Evolutionary conservation across 2,329 filamentous ascomycete genomes (phyloP), one percentile per base, ranked within the genome.

Genomic region (Penicillium sclerotiorum): DNA sequence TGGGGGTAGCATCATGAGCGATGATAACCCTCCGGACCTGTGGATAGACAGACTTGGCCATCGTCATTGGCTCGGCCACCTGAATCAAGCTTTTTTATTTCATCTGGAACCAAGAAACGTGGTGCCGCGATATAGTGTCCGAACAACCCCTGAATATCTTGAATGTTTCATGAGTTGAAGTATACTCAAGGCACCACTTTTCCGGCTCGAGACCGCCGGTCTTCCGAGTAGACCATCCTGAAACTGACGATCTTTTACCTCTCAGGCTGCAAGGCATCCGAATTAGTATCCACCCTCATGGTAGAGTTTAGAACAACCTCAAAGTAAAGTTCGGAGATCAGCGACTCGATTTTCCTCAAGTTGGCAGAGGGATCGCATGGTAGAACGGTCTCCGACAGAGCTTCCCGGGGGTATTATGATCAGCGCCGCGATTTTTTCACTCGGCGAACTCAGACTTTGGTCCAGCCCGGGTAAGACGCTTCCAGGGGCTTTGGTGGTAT

Each of bases 21-120:
- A 49, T 17, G 27, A n/a, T n/a, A 27, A 32, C 8, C n/a, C 30
- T 18, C 30, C 25, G 43, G 48, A 35, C 36, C 23, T 50, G 13
- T 52, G 39, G 17, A 55, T 23, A 27, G 33, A 45, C 35, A 32
- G 21, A 15, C 37, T 52, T 54, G 41, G 45, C 49, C 18, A 22
- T 32, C 47, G 37, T 54, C 47, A 54, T 49, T 50, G 40, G 45
- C 27, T 47, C 43, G 40, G 15, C 28, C 51, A 21, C 35, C 36
- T 8, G 11, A n/a, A 7, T 8, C 9, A 18, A 45, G 11, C n/a
- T n/a, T 17, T 27, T 35, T 47, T 45, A 15, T 38, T 23, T 22
- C 20, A 41, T 28, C 32, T 33, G 17, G 13, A 28, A 17, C 4
- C 8, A 13, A n/a, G 4, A n/a, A 21, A 33, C 12, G n/a, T 6